These are phyloP conservation scores for Boechera stricta DNA, from an alignment of 345 rosid genomes.

Conservation along the genomic window DNA sequence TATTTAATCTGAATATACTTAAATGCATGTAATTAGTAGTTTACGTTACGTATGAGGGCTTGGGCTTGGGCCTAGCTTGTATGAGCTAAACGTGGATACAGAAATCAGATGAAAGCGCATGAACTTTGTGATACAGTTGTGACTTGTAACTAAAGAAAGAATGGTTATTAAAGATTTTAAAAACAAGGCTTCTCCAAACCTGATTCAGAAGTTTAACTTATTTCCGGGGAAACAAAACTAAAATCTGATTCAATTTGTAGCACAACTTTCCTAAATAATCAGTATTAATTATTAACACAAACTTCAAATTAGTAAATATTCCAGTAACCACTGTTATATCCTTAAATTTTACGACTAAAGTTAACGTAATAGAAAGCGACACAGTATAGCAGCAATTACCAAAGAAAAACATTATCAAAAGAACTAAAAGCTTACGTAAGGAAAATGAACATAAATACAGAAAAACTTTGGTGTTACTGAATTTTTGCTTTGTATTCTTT, in stretches of 20 bases:
- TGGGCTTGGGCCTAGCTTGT: conserved; percentile 7
- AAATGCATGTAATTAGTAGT: conserved; percentile 1
- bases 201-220: no score
- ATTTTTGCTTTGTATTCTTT: no score
- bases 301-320: neutral
- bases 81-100: neutral
- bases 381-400: neutral
- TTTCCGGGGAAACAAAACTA: no score
- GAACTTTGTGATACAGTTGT: neutral
- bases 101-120: conserved; percentile 10
- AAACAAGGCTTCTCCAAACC: neutral
- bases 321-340: no score
- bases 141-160: no score
- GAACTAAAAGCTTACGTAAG: neutral
- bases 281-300: neutral
- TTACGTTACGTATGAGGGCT: neutral
- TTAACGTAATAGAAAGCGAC: neutral
- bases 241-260: neutral
- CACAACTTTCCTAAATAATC: neutral
- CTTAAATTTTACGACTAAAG: no score
- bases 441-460: no score
- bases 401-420: neutral
- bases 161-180: no score
- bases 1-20: neutral
- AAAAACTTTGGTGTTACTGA: no score